phyloP scores from a whole-genome alignment of 257 asterid genomes.

The Nicotiana benthamiana region DNA sequence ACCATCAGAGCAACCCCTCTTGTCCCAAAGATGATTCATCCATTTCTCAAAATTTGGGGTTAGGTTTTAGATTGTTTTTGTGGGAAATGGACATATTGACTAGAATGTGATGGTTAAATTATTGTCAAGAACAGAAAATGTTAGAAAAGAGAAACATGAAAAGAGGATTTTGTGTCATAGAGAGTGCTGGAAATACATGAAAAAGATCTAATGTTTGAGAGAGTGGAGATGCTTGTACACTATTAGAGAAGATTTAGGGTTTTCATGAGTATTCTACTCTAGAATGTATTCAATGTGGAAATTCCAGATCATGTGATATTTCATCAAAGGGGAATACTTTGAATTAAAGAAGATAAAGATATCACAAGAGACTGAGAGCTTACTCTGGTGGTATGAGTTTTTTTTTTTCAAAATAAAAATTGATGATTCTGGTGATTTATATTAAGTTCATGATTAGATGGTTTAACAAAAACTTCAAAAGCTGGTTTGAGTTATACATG shows the following conservation, averaged over 20 bases:
- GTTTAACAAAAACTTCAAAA: not conserved
- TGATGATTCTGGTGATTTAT: not conserved
- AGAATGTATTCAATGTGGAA: not conserved
- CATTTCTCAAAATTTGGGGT: not conserved
- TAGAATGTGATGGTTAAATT: not conserved
- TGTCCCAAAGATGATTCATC: not conserved
- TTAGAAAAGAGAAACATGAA: not conserved
- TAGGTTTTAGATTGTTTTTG: not conserved
- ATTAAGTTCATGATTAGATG: not conserved
- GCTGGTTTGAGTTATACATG: not conserved
- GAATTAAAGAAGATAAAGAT: not conserved
- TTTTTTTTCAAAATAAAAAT: not conserved
- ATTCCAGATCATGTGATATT: not conserved
- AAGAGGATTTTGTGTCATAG: not conserved
- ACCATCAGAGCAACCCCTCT: too few species aligned
- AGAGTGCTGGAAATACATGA: not conserved
- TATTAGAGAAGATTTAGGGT: not conserved
- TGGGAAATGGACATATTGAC: not conserved
- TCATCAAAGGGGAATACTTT: not conserved
- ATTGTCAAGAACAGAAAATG: not conserved
- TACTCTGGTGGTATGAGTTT: not conserved
- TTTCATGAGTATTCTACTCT: not conserved
- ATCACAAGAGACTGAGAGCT: not conserved
- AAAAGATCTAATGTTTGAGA: not conserved
- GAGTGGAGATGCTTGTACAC: not conserved